phyloP scores from a whole-genome alignment of 2,329 filamentous ascomycete species.

The Hymenotorrendiella dingleyae region DNA sequence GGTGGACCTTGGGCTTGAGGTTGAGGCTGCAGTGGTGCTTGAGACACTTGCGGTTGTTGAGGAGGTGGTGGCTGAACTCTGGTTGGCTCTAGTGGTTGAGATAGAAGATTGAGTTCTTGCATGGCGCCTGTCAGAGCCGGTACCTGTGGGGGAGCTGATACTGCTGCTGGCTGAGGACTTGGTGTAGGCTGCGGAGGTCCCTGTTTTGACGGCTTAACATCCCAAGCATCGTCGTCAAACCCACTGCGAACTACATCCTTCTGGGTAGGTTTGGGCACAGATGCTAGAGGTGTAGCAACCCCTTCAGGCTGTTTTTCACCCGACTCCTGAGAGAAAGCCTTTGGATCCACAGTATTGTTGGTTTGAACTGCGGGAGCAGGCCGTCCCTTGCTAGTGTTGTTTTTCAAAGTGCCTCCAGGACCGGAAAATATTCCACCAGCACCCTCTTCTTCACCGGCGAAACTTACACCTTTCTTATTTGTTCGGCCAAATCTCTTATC shows the following conservation, averaged over 20 bases:
- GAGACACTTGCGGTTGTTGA: constrained; percentile 19
- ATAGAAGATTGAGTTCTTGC: constrained; percentile 60
- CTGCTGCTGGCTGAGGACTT: constrained; percentile 30
- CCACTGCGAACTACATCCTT: constrained; percentile 50
- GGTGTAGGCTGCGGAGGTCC: constrained; percentile 31
- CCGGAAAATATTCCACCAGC: constrained; percentile 80
- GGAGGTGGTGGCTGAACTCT: constrained; percentile 31
- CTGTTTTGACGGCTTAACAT: constrained; percentile 76
- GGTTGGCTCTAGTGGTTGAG: constrained; percentile 51
- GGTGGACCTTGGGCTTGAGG: constrained; percentile 34
- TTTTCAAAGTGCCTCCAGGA: constrained; percentile 81
- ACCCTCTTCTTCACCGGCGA: constrained; percentile 49
- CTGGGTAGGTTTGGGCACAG: constrained; percentile 36
- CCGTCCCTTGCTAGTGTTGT: constrained; percentile 89
- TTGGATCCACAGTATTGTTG: constrained; percentile 80
- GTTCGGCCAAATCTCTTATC: constrained; percentile 74
- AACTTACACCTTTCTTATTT: constrained; percentile 47
- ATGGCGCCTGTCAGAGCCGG: constrained; percentile 63
- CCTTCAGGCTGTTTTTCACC: constrained; percentile 37
- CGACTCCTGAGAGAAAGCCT: constrained; percentile 65
- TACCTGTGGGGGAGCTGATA: constrained; percentile 32
- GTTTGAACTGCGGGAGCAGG: constrained; percentile 82
- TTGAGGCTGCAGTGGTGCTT: constrained; percentile 31
- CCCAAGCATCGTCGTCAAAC: constrained; percentile 97
- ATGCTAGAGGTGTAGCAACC: constrained; percentile 41